Conservation (phyloP, 2,329 filamentous ascomycete genomes). For the Pseudogymnoascus destructans region DNA sequence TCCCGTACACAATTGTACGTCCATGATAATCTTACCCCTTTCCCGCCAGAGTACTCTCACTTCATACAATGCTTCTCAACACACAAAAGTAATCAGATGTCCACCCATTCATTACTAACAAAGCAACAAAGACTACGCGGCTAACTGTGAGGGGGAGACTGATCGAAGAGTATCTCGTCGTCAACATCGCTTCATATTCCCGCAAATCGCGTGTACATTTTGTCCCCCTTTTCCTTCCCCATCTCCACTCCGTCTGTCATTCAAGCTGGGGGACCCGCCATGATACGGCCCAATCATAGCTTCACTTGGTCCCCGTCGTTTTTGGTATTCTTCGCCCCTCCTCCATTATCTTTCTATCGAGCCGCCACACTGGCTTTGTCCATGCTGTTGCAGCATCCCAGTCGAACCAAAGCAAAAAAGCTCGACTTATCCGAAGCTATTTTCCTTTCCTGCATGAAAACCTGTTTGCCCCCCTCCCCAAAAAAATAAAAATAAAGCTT, state of each 20-base stretch:
- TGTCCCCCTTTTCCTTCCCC: background rate
- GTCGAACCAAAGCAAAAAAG: background rate
- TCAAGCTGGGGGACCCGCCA: background rate
- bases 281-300: background rate
- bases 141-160: slow-evolving; percentile 3
- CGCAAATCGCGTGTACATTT: background rate
- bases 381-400: background rate
- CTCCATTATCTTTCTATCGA: background rate
- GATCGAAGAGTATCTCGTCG: background rate
- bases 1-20: background rate
- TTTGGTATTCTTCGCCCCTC: background rate
- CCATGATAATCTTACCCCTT: background rate
- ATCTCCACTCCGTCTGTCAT: background rate
- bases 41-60: background rate
- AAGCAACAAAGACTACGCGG: slow-evolving; percentile 8
- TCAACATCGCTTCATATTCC: slow-evolving; percentile 3
- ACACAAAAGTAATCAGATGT: background rate
- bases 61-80: background rate
- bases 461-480: too few species aligned
- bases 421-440: background rate
- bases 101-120: slow-evolving; percentile 8
- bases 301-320: background rate
- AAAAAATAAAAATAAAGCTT: background rate
- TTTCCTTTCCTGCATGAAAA: background rate
- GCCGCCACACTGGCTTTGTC: background rate